Evolutionary conservation across 495 filamentous ascomycete species (phyloP).

Genomic region (Tuber borchii): DNA sequence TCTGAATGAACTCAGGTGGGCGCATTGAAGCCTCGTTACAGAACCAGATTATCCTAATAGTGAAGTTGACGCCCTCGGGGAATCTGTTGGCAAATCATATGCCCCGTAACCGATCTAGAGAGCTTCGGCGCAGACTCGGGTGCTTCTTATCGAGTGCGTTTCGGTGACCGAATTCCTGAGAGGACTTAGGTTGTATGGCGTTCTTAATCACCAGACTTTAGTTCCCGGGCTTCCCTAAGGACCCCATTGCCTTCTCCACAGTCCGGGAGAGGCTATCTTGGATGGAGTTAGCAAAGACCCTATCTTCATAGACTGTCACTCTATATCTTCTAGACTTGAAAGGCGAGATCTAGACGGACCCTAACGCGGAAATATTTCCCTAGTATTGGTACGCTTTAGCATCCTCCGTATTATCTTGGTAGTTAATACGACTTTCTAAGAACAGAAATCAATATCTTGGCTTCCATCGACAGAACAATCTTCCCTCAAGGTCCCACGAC

Average conservation of each 20-base stretch:
- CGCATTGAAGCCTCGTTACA: constrained; percentile 48
- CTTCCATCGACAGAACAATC: constrained; percentile 48
- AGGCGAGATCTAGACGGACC: constrained; percentile 47
- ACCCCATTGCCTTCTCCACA: constrained; percentile 41
- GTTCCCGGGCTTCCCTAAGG: constrained; percentile 46
- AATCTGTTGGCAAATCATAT: constrained; percentile 53
- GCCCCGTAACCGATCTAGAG: constrained; percentile 52
- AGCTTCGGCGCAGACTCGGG: constrained; percentile 49
- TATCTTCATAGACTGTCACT: constrained; percentile 54
- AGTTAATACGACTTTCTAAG: constrained; percentile 50
- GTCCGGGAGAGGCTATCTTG: constrained; percentile 46
- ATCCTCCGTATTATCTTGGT: constrained; percentile 54
- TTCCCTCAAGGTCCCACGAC: constrained; percentile 46
- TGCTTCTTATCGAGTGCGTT: constrained; percentile 45
- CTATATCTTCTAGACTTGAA: constrained; percentile 52
- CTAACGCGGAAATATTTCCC: constrained; percentile 49
- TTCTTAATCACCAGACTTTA: constrained; percentile 54
- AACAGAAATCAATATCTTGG: constrained; percentile 49
- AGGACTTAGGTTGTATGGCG: constrained; percentile 49
- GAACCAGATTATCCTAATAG: constrained; percentile 48
- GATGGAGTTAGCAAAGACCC: constrained; percentile 51
- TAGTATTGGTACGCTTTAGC: constrained; percentile 53
- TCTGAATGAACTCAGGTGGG: constrained; percentile 54
- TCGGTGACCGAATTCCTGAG: constrained; percentile 54
- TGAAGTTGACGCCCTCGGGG: constrained; percentile 51